Evolutionary conservation across 2,329 filamentous ascomycete genomes (phyloP).

Genomic region (Diaporthe citri): DNA sequence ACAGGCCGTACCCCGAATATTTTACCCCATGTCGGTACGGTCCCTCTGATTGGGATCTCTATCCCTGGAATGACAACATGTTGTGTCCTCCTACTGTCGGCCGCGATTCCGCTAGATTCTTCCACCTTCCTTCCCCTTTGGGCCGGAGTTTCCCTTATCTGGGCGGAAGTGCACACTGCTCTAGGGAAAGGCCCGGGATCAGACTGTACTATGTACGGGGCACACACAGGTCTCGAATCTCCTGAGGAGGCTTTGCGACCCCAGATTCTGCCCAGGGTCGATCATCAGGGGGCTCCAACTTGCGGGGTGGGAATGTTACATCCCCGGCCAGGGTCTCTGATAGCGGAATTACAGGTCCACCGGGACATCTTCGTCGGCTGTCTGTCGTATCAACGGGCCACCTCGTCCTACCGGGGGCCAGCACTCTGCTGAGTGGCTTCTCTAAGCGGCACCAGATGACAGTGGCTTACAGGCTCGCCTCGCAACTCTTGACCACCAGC

Average conservation of each 20-base stretch:
- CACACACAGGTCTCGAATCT: constrained; percentile 17
- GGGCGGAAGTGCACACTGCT: constrained; percentile 3
- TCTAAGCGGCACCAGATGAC: neutral
- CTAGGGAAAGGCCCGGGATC: constrained; percentile 15
- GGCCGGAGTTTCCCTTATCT: constrained; percentile 17
- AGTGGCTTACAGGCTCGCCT: constrained; percentile 1
- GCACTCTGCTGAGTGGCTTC: constrained; percentile 12
- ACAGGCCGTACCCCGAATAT: constrained; percentile 1
- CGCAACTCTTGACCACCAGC: neutral
- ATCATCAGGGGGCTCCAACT: constrained; percentile 39
- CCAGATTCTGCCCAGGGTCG: constrained; percentile 39
- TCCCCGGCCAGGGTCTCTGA: constrained; percentile 29
- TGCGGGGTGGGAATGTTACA: constrained; percentile 41
- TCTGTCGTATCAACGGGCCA: constrained; percentile 25
- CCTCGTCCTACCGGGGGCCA: neutral
- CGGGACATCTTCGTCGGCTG: constrained; percentile 21
- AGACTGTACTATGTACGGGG: constrained; percentile 5
- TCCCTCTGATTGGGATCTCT: neutral
- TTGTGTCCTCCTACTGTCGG: neutral
- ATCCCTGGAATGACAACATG: constrained; percentile 12
- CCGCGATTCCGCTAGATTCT: neutral
- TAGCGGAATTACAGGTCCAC: constrained; percentile 32
- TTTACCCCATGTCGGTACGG: neutral
- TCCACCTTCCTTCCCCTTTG: constrained; percentile 22
- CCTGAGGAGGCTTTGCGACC: constrained; percentile 37